Percentiles rank a stretch among this genome's conserved stretches.
phyloP scores from a whole-genome alignment of 108 stramenopile genomes.

The Cyclotella distinguenda region DNA sequence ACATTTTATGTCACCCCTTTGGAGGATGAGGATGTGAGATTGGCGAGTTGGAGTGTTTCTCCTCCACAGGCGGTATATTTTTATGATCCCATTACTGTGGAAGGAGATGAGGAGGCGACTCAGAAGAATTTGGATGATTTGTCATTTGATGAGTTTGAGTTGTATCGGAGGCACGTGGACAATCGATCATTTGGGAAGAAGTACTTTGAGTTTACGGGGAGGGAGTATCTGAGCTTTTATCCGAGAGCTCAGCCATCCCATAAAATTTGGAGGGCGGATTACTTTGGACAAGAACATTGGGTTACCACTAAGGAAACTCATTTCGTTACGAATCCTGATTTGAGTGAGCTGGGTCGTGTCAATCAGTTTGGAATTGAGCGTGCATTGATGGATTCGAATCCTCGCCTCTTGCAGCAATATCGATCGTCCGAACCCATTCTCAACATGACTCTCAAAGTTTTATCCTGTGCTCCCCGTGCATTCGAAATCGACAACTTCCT shows the following conservation, averaged over 20 bases:
- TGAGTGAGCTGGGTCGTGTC: slow-evolving; percentile 43
- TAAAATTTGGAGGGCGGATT: slow-evolving; percentile 74
- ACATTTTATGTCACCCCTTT: slow-evolving; percentile 54
- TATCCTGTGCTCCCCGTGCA: slow-evolving; percentile 76
- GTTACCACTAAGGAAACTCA: slow-evolving; percentile 76
- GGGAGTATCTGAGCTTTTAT: slow-evolving; percentile 40
- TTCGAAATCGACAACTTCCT: slow-evolving; percentile 89
- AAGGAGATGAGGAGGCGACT: slow-evolving; percentile 56
- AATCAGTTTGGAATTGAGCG: slow-evolving; percentile 24
- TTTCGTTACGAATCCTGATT: slow-evolving; percentile 54
- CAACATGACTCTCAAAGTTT: slow-evolving; percentile 77
- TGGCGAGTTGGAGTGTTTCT: slow-evolving; percentile 23
- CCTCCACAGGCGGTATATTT: slow-evolving; percentile 51
- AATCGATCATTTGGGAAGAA: slow-evolving; percentile 60
- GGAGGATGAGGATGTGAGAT: slow-evolving; percentile 27
- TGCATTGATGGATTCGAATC: slow-evolving; percentile 45
- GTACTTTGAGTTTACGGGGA: slow-evolving; percentile 62
- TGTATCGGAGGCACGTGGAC: slow-evolving; percentile 44
- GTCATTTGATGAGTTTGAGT: slow-evolving; percentile 38
- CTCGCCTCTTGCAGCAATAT: slow-evolving; percentile 62
- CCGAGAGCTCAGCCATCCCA: slow-evolving; percentile 54
- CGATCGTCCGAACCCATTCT: slow-evolving; percentile 48
- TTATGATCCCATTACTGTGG: slow-evolving; percentile 69
- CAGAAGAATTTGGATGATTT: slow-evolving; percentile 51
- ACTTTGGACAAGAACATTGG: slow-evolving; percentile 86